Conservation (phyloP, 2,329 filamentous ascomycete genomes). For the Penicillium sp. region DNA sequence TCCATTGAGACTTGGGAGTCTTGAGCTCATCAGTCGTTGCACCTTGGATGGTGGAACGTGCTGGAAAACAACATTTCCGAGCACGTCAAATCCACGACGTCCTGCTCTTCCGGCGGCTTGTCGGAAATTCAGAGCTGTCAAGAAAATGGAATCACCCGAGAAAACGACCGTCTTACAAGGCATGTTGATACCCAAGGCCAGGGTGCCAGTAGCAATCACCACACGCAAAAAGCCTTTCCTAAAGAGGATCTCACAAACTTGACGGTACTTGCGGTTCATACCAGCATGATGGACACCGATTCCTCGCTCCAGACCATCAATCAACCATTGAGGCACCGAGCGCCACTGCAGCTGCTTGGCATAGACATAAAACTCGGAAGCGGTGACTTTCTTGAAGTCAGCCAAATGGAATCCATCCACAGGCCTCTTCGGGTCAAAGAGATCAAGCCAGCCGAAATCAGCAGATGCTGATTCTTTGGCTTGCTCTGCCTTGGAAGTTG, state of each 20-base stretch:
- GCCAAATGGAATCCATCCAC: constrained; percentile 53
- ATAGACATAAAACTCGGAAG: constrained; percentile 58
- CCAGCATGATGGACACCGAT: constrained; percentile 76
- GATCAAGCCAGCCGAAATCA: constrained; percentile 59
- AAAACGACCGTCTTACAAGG: constrained; percentile 81
- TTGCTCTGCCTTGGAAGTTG: constrained; percentile 52
- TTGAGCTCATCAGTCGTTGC: constrained; percentile 68
- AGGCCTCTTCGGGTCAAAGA: constrained; percentile 66
- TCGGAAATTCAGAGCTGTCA: constrained; percentile 73
- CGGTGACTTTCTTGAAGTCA: constrained; percentile 57
- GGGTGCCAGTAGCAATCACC: constrained; percentile 72
- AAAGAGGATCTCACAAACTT: constrained; percentile 49
- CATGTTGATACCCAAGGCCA: constrained; percentile 79
- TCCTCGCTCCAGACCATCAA: constrained; percentile 63
- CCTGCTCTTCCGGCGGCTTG: constrained; percentile 76
- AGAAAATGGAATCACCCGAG: constrained; percentile 67
- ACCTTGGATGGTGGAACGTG: constrained; percentile 61
- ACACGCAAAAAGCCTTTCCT: constrained; percentile 67
- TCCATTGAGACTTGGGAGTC: constrained; percentile 69
- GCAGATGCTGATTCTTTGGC: constrained; percentile 55
- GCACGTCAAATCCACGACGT: constrained; percentile 73
- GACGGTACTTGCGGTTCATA: constrained; percentile 74
- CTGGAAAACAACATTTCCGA: constrained; percentile 79
- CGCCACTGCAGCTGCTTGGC: constrained; percentile 53
- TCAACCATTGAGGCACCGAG: constrained; percentile 47